A percentile compares a stretch with the other conserved stretches of the same genome.
These are phyloP conservation scores for Fomitopsis serialis DNA, from an alignment of 768 basidiomycete species.

Conservation along the genomic window DNA sequence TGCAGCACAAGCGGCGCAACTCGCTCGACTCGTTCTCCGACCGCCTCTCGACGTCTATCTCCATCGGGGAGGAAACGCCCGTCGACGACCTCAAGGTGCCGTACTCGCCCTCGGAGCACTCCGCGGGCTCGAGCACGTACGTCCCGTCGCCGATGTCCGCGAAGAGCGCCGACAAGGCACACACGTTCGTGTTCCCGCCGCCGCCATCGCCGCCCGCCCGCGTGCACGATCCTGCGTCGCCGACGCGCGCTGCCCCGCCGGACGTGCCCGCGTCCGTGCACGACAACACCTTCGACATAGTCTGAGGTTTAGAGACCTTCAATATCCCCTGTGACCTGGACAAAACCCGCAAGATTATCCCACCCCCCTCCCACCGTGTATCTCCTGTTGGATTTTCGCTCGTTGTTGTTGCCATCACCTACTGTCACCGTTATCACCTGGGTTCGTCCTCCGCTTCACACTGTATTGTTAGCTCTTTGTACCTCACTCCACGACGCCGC, in stretches of 20 bases:
- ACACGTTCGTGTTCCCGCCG: slow-evolving; percentile 9
- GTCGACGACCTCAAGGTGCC: slow-evolving; percentile 16
- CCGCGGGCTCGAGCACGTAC: slow-evolving; percentile 18
- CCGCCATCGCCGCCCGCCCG: slow-evolving; percentile 7
- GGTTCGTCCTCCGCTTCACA: not conserved
- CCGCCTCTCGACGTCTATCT: slow-evolving; percentile 23
- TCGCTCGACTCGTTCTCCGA: slow-evolving; percentile 23
- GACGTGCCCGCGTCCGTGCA: slow-evolving; percentile 15
- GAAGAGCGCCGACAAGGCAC: slow-evolving; percentile 11
- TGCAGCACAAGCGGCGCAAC: slow-evolving; percentile 17
- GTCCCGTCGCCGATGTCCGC: slow-evolving; percentile 15
- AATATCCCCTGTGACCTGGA: not conserved
- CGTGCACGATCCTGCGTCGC: slow-evolving; percentile 10
- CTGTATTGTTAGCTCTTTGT: slow-evolving; percentile 4
- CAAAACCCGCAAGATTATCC: not conserved
- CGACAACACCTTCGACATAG: slow-evolving; percentile 11
- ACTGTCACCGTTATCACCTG: not conserved
- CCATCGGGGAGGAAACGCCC: slow-evolving; percentile 17
- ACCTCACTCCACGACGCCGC: not conserved
- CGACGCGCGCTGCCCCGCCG: slow-evolving; percentile 1
- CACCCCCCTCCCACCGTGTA: not conserved
- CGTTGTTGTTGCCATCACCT: not conserved
- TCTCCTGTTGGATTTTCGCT: not conserved
- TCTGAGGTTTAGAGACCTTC: slow-evolving; percentile 1
- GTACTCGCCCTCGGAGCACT: slow-evolving; percentile 19